Evolutionary conservation across 441 rosid species (phyloP).

Genomic region (Gossypium trilobum): DNA sequence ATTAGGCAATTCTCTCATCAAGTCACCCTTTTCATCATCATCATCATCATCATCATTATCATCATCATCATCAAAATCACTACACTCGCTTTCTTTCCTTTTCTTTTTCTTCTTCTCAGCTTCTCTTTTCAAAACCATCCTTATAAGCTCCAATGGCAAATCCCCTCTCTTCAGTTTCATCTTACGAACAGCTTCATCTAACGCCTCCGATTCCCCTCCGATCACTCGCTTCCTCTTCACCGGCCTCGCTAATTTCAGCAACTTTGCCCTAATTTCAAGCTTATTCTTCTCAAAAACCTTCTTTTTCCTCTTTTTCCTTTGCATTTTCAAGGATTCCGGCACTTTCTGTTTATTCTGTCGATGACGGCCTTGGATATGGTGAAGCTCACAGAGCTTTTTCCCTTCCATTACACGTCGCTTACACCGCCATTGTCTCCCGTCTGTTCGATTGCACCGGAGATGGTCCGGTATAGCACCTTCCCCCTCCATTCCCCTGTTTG

Average conservation of each 20-base stretch:
- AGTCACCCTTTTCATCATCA: slow-evolving; percentile 27
- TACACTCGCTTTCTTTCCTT: slow-evolving; percentile 22
- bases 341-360: slow-evolving; percentile 51
- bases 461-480: slow-evolving; percentile 53
- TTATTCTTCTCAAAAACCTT: slow-evolving; percentile 14
- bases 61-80: slow-evolving; percentile 28
- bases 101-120: slow-evolving; percentile 45
- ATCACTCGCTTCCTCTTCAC: slow-evolving; percentile 36
- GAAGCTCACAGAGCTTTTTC: slow-evolving; percentile 76
- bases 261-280: slow-evolving; percentile 44
- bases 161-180: slow-evolving; percentile 56
- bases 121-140: slow-evolving; percentile 72
- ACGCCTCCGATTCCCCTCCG: slow-evolving; percentile 43
- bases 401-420: slow-evolving; percentile 57
- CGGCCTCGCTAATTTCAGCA: slow-evolving; percentile 25
- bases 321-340: slow-evolving; percentile 50
- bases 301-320: slow-evolving; percentile 35
- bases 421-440: slow-evolving; percentile 93
- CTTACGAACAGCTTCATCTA: slow-evolving; percentile 44
- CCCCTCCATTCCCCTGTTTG: slow-evolving; percentile 38
- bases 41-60: slow-evolving; percentile 29
- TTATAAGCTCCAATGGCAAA: slow-evolving; percentile 57
- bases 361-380: slow-evolving; percentile 53
- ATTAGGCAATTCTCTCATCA: slow-evolving; percentile 74
- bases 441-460: slow-evolving; percentile 80